A percentile compares a stretch with the other conserved stretches of the same genome.
Evolutionary conservation across 768 basidiomycete genomes (phyloP).

Genomic region (Trametes cinnabarina): DNA sequence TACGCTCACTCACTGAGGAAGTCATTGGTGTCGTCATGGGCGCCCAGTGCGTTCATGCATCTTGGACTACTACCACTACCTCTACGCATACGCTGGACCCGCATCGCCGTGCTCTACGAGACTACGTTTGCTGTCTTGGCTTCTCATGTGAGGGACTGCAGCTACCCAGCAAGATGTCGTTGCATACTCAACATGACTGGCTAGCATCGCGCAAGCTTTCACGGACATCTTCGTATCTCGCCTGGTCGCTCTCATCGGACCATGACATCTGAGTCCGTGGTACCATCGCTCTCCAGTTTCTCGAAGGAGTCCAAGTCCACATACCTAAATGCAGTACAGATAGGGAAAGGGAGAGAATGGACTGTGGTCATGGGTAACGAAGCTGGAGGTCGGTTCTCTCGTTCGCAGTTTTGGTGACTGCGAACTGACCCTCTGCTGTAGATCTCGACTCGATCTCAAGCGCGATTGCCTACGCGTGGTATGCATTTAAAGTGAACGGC

Average conservation of each 20-base stretch:
- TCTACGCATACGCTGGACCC: neutral
- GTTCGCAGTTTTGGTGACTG: neutral
- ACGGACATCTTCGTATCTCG: too few species aligned
- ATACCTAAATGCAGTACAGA: slow-evolving; percentile 58
- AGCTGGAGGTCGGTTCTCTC: slow-evolving; percentile 72
- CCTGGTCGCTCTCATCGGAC: too few species aligned
- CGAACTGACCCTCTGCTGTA: slow-evolving; percentile 31
- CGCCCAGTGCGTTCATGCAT: neutral
- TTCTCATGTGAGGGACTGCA: neutral
- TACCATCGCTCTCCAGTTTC: slow-evolving; percentile 9
- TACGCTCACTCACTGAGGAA: too few species aligned
- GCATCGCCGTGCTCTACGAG: neutral
- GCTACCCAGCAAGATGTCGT: neutral
- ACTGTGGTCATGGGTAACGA: slow-evolving; percentile 93
- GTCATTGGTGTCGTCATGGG: too few species aligned
- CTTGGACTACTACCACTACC: neutral
- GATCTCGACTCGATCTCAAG: slow-evolving; percentile 91
- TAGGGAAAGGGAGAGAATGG: slow-evolving; percentile 60
- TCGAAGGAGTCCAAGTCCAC: slow-evolving; percentile 39
- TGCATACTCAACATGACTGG: neutral
- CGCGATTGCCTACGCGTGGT: slow-evolving; percentile 81
- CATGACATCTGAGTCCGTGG: too few species aligned
- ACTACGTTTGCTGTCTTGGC: neutral
- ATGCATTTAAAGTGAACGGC: slow-evolving; percentile 46
- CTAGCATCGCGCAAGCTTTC: neutral